phyloP scores from a whole-genome alignment of 2,329 filamentous ascomycete species.

The Botryosphaeria agaves region DNA sequence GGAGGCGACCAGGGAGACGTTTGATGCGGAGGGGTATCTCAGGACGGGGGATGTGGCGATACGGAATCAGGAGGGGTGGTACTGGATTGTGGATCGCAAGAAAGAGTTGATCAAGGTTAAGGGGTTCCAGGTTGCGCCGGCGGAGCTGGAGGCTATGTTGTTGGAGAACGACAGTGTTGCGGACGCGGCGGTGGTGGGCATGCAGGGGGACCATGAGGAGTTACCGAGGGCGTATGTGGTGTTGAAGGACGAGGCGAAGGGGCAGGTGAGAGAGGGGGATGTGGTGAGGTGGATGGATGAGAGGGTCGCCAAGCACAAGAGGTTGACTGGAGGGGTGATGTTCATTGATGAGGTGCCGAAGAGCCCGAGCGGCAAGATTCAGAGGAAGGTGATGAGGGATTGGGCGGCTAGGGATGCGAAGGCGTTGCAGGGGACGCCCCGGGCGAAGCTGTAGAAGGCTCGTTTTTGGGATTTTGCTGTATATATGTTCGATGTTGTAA shows the following conservation, averaged over 20 bases:
- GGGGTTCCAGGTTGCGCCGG: conserved; percentile 11
- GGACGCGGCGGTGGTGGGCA: conserved; percentile 8
- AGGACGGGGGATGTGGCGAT: conserved; percentile 15
- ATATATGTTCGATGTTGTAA: too few relatives aligned
- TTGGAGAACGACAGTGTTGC: conserved; percentile 9
- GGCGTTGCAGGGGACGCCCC: conserved; percentile 5
- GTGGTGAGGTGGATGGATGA: conserved; percentile 19
- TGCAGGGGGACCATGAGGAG: conserved; percentile 12
- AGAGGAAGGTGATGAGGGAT: conserved; percentile 14
- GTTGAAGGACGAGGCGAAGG: conserved; percentile 12
- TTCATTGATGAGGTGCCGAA: conserved; percentile 18
- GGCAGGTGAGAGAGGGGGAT: conserved; percentile 14
- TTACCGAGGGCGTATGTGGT: conserved; percentile 16
- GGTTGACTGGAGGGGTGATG: conserved; percentile 18
- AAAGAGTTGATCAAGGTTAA: conserved; percentile 16
- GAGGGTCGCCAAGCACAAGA: conserved; percentile 23
- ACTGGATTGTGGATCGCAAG: conserved; percentile 19
- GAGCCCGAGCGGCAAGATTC: conserved; percentile 16
- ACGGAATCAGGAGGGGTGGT: conserved; percentile 12
- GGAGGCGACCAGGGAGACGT: conserved; percentile 13
- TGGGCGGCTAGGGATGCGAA: conserved; percentile 13
- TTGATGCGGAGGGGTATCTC: conserved; percentile 9
- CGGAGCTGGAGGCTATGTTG: conserved; percentile 10
- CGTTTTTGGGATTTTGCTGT: too few relatives aligned
- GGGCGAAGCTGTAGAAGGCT: conserved; percentile 12